Base-by-base conservation (phyloP, 1,284 basidiomycete species). In the Coriolopsis trogii region DNA sequence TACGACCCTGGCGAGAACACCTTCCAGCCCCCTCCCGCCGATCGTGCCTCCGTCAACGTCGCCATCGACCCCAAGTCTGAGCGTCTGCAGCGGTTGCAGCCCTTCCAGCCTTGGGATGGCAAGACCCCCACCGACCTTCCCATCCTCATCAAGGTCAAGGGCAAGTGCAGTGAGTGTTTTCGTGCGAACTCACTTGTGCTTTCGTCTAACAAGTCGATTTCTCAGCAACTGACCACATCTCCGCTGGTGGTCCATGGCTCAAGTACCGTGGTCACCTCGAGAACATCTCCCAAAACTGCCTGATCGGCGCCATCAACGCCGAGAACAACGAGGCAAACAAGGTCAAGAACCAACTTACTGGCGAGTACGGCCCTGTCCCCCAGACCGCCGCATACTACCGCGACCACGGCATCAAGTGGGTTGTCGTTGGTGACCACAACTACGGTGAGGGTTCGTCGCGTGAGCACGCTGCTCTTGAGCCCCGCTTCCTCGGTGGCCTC, bases 241-340 rank as follows among this genome's bases (percentile, higher is more conserved):
- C 89, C 57, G 93, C 94, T 71, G 96, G 95, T 80, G 96, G 96
- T 53, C 96, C 96, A 39, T 99, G 96, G 96, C 84, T 98, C 77
- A 98, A 98, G 79, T 98, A 95, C 84, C 93, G 96, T 80, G 96
- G 96, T 62, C 96, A 98, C 76, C 87, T 99, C 67, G 85, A 97
- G 74, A 98, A 99, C 84, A 99, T 98, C 72, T 97, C 94, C 30
- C 92, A 97, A 75, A 98, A 98, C 81, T 96, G 93, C 77, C 75
- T 98, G 72, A 98, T 98, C 61, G 94, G 94, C 70, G 95, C 94
- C 51, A 95, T 98, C 79, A 98, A 98, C 80, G 71, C 84, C 52
- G 95, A 95, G 77, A 97, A 95, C 73, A 89, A 85, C 59, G 91
- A 98, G 78, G 94, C 96, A 59, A 99, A 98, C 87, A 91, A 92